A percentile compares a stretch with the other conserved stretches of the same genome.
Conservation (phyloP, 176 grass and related monocot genomes). For the Microstegium vimineum region DNA sequence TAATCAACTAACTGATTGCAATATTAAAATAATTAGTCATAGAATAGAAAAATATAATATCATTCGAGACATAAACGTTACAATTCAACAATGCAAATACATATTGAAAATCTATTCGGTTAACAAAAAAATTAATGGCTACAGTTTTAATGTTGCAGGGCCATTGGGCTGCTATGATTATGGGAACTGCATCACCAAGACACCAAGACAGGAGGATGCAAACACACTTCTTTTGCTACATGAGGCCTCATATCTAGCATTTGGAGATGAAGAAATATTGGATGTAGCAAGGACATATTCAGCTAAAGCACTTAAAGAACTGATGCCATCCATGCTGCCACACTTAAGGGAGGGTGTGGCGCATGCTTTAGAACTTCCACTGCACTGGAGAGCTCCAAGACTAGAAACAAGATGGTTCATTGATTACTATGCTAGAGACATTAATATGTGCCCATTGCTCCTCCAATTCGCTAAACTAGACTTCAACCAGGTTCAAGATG, state of each 20-base stretch:
- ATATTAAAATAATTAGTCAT: neutral
- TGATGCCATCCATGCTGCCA: neutral
- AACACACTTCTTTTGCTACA: neutral
- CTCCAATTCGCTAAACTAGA: slow-evolving; percentile 36
- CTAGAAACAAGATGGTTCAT: slow-evolving; percentile 22
- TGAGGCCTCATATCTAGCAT: neutral
- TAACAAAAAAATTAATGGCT: neutral
- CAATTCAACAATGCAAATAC: neutral
- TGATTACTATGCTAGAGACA: slow-evolving; percentile 26
- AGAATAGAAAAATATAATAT: neutral
- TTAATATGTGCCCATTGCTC: neutral
- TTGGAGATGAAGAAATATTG: neutral
- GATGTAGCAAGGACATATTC: neutral
- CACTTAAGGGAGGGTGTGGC: neutral
- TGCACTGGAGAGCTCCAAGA: slow-evolving; percentile 18
- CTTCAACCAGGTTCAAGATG: slow-evolving; percentile 41
- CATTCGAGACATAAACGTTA: neutral
- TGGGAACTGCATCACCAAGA: neutral
- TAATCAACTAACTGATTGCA: neutral
- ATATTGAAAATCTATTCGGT: neutral
- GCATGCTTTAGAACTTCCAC: neutral
- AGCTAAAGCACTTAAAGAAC: neutral
- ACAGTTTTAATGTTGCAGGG: neutral
- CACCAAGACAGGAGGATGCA: neutral
- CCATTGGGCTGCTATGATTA: slow-evolving; percentile 24